Evolutionary conservation across 2,329 filamentous ascomycete genomes (phyloP).

Genomic region (Penicillium verrucosum): DNA sequence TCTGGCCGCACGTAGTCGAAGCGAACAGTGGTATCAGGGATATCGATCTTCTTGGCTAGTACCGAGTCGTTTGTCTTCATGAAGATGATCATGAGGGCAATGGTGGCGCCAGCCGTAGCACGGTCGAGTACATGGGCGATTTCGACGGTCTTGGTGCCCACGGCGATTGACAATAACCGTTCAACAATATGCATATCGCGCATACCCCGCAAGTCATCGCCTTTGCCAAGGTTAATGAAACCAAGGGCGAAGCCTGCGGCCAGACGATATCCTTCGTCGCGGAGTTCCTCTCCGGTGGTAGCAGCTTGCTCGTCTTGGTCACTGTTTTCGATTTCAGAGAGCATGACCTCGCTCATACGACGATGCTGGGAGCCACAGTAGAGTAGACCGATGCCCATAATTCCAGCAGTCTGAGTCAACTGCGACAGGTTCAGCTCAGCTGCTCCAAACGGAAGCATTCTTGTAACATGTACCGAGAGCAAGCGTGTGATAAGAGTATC

Average conservation of each 20-base stretch:
- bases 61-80: constrained; percentile 92
- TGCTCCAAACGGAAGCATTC: constrained; percentile 87
- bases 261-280: constrained; percentile 93
- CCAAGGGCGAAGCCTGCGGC: constrained; percentile 91
- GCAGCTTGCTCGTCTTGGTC: constrained; percentile 70
- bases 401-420: constrained; percentile 88
- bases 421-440: constrained; percentile 92
- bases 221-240: constrained; percentile 91
- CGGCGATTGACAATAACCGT: constrained; percentile 77
- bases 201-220: constrained; percentile 79
- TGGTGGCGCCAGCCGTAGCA: constrained; percentile 86
- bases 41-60: constrained; percentile 85
- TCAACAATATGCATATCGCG: constrained; percentile 94
- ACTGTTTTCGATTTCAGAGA: constrained; percentile 90
- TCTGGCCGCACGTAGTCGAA: constrained; percentile 96
- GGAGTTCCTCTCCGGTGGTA: constrained; percentile 66
- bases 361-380: constrained; percentile 96
- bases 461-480: constrained; percentile 90
- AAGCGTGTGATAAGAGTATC: constrained; percentile 90
- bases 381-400: constrained; percentile 93
- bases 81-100: constrained; percentile 87
- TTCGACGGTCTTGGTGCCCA: constrained; percentile 85
- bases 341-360: constrained; percentile 98
- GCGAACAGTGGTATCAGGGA: constrained; percentile 83
- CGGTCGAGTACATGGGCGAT: constrained; percentile 90